A percentile compares a stretch with the other conserved stretches of the same genome.
phyloP scores from a whole-genome alignment of 2,329 filamentous ascomycete genomes.

The Ophiostoma angusticollis region DNA sequence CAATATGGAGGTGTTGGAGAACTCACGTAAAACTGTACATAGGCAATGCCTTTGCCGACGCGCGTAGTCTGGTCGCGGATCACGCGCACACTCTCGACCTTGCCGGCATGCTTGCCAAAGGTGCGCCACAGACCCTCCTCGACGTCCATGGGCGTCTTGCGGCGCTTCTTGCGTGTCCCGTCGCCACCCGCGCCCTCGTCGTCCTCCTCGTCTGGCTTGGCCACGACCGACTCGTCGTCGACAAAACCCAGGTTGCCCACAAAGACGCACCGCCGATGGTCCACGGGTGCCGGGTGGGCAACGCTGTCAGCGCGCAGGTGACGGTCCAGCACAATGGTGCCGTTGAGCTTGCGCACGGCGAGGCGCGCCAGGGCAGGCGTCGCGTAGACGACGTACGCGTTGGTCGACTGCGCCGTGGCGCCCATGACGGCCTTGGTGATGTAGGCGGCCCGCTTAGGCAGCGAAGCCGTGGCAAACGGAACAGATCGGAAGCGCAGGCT shows the following conservation, averaged over 20 bases:
- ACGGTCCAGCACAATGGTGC: conserved; percentile 67
- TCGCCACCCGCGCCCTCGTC: conserved; percentile 49
- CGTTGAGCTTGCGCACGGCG: conserved; percentile 69
- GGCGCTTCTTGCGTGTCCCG: conserved; percentile 34
- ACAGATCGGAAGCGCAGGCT: conserved; percentile 91
- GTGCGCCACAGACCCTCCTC: conserved; percentile 88
- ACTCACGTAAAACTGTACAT: conserved; percentile 74
- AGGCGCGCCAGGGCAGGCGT: conserved; percentile 61
- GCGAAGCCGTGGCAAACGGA: conserved; percentile 60
- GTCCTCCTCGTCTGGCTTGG: conserved; percentile 41
- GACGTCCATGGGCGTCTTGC: conserved; percentile 65
- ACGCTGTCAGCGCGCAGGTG: conserved; percentile 87
- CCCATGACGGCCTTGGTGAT: conserved; percentile 85
- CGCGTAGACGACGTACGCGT: conserved; percentile 86
- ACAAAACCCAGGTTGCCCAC: conserved; percentile 95
- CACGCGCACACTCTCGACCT: conserved; percentile 85
- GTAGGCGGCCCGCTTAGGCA: conserved; percentile 90
- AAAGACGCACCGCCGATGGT: conserved; percentile 85
- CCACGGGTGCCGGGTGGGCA: conserved; percentile 69
- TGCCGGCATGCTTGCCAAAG: conserved; percentile 59
- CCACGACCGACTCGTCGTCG: conserved; percentile 67
- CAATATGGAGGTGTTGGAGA: too few relatives aligned
- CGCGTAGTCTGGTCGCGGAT: conserved; percentile 80
- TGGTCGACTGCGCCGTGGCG: conserved; percentile 81
- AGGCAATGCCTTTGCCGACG: conserved; percentile 93